Percentiles rank a stretch among this genome's conserved stretches.
Conservation (phyloP, 2,329 filamentous ascomycete genomes). For the Dactylellina sp. region DNA sequence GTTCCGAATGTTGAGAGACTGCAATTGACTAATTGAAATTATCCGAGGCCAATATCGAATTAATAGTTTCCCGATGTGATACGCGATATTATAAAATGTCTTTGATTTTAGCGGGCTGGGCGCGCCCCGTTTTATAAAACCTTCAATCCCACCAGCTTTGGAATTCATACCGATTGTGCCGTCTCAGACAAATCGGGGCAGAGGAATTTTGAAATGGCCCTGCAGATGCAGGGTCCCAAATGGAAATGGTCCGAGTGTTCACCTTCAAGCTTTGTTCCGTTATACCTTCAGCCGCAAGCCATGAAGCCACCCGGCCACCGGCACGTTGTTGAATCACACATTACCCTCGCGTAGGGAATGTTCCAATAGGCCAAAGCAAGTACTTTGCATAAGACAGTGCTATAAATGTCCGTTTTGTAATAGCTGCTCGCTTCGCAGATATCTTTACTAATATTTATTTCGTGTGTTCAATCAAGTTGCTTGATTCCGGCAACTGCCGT, state of each 20-base stretch:
- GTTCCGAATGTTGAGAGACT: not conserved
- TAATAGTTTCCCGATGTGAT: no score
- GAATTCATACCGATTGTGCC: slow-evolving; percentile 6
- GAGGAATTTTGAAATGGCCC: not conserved
- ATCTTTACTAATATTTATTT: no score
- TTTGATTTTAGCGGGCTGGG: not conserved
- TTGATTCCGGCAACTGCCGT: slow-evolving; percentile 1
- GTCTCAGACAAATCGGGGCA: not conserved
- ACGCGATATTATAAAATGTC: no score
- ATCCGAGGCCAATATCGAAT: no score
- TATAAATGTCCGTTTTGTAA: slow-evolving; percentile 14
- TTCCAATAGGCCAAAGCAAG: slow-evolving; percentile 22
- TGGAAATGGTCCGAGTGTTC: not conserved
- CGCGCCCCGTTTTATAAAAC: not conserved
- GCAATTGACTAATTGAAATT: not conserved
- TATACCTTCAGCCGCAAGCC: slow-evolving; percentile 38
- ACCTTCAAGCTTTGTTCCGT: not conserved
- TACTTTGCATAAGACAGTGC: slow-evolving; percentile 14
- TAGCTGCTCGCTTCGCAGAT: not conserved
- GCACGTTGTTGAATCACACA: slow-evolving; percentile 10
- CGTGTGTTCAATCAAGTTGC: not conserved
- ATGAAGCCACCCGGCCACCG: slow-evolving; percentile 18
- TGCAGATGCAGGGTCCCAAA: not conserved
- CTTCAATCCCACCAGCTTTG: not conserved
- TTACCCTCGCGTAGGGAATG: slow-evolving; percentile 19